Percentiles rank a stretch among this genome's conserved stretches.
Conservation (phyloP, 345 rosid genomes). For the Excoecaria agallocha region DNA sequence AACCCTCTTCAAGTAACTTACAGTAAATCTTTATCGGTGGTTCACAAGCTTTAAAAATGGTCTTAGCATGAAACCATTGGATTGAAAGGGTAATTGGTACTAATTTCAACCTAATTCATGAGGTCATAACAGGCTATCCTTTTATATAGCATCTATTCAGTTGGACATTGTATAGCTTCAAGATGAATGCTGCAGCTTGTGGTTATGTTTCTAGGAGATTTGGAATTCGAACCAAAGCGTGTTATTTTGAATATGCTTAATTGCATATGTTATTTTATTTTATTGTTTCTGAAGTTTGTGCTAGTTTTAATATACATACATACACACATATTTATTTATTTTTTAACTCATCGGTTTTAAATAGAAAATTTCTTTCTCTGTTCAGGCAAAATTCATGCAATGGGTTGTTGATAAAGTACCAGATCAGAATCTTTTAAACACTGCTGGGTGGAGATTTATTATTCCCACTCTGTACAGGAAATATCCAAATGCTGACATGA, state of each 20-base stretch:
- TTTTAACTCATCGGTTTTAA: constrained; percentile 14
- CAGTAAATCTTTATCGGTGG: too few relatives aligned
- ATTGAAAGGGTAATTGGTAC: not conserved
- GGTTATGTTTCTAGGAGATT: not conserved
- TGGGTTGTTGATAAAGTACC: constrained; percentile 91
- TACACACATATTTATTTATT: not conserved
- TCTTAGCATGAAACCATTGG: not conserved
- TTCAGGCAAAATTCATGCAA: constrained; percentile 85
- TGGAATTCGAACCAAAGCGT: not conserved
- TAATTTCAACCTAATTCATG: not conserved
- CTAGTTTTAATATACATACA: not conserved
- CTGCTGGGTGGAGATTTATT: constrained; percentile 86
- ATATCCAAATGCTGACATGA: constrained; percentile 86
- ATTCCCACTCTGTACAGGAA: constrained; percentile 87
- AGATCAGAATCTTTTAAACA: constrained; percentile 81
- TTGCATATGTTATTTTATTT: not conserved
- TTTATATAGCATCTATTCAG: not conserved
- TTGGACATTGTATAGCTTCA: not conserved
- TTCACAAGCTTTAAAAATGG: too few relatives aligned
- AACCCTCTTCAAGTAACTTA: too few relatives aligned
- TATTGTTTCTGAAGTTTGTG: not conserved
- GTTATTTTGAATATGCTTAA: not conserved
- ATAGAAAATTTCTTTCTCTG: constrained; percentile 22
- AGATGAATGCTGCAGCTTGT: not conserved
- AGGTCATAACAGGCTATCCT: not conserved